These are phyloP conservation scores for Exophiala calicioides DNA, from an alignment of 2,329 filamentous ascomycete genomes.

Conservation along the genomic window DNA sequence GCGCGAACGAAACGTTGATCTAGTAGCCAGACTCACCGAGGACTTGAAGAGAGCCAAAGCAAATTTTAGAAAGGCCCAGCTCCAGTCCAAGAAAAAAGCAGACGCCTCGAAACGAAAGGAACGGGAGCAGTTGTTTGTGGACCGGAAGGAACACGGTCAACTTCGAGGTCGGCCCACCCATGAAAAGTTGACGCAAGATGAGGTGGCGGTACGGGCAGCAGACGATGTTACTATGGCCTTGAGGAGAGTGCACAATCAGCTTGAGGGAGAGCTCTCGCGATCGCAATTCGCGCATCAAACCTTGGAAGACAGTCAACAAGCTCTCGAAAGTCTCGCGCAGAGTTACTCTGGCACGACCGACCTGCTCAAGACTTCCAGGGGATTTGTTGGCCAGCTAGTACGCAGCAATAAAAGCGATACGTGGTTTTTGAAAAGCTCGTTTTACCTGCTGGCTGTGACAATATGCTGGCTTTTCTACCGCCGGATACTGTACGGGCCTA, in stretches of 20 bases:
- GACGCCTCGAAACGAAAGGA: constrained; percentile 74
- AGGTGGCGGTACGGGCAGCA: constrained; percentile 72
- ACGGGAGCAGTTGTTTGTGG: constrained; percentile 71
- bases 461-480: constrained; percentile 84
- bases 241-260: constrained; percentile 80
- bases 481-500: constrained; percentile 80
- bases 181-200: constrained; percentile 65
- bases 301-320: constrained; percentile 65
- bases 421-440: constrained; percentile 91
- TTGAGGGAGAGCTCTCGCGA: constrained; percentile 79
- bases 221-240: constrained; percentile 82
- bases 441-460: constrained; percentile 77
- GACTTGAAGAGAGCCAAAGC: constrained; percentile 69
- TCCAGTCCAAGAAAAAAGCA: constrained; percentile 74
- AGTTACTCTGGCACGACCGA: constrained; percentile 78
- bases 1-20: constrained; percentile 65
- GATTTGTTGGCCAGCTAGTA: constrained; percentile 75
- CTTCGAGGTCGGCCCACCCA: constrained; percentile 33
- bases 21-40: constrained; percentile 64
- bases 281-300: constrained; percentile 90
- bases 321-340: constrained; percentile 76
- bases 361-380: constrained; percentile 71
- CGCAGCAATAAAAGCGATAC: constrained; percentile 93
- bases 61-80: constrained; percentile 78
- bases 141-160: constrained; percentile 34